Evolutionary conservation across 1,284 basidiomycete species (phyloP).

Genomic region (Leucoagaricus sp.): DNA sequence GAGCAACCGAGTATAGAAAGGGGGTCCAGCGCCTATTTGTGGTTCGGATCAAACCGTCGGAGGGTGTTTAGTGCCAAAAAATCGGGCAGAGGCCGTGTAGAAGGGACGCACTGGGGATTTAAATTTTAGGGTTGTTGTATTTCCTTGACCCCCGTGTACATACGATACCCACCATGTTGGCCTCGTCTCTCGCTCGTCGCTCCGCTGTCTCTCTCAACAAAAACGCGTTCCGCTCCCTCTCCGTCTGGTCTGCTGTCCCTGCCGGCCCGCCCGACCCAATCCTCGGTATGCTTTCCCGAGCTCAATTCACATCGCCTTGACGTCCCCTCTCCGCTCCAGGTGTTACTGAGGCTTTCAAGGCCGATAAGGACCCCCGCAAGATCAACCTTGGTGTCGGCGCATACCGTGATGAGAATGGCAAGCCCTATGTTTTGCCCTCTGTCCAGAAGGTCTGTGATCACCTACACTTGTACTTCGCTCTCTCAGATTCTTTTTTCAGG

Average conservation of each 20-base stretch:
- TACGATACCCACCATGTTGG: constrained; percentile 40
- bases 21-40: neutral
- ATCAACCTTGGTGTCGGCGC: constrained; percentile 97
- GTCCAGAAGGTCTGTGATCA: constrained; percentile 74
- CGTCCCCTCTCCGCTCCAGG: constrained; percentile 41
- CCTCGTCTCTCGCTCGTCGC: constrained; percentile 46
- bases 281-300: constrained; percentile 60
- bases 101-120: neutral
- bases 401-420: constrained; percentile 93
- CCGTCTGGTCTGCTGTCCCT: constrained; percentile 83
- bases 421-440: constrained; percentile 91
- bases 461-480: neutral
- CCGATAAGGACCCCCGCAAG: constrained; percentile 88
- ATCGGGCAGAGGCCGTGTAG: constrained; percentile 10
- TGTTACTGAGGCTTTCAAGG: constrained; percentile 94
- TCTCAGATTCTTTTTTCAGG: constrained; percentile 49
- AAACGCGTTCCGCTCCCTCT: constrained; percentile 48
- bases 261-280: constrained; percentile 94
- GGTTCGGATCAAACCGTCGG: constrained; percentile 26
- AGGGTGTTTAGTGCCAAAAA: constrained; percentile 21
- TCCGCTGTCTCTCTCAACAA: constrained; percentile 34
- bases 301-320: neutral
- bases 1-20: too few species aligned
- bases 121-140: constrained; percentile 11
- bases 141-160: constrained; percentile 15